Conservation (phyloP, 75 land plant species). For the Cryptomeria japonica region DNA sequence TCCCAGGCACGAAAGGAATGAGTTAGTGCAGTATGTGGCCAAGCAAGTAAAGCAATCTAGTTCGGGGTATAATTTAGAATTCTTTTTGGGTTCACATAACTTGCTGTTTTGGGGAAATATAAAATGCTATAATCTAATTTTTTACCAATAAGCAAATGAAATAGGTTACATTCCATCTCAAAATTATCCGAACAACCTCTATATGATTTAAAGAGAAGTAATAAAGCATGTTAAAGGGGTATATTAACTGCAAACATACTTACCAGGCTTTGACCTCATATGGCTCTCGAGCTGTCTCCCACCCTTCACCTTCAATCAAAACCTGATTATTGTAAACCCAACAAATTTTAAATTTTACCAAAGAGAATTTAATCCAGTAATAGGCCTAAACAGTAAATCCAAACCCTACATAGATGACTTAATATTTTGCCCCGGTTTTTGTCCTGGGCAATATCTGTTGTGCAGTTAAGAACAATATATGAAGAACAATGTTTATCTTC, state of each 20-base stretch:
- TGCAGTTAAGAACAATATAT: neutral
- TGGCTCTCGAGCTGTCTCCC: conserved; percentile 94
- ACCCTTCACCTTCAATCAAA: conserved; percentile 80
- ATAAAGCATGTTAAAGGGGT: neutral
- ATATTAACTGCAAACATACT: neutral
- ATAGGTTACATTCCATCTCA: neutral
- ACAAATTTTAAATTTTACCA: neutral
- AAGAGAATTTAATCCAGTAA: neutral
- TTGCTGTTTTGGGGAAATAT: neutral
- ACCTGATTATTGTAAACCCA: conserved; percentile 36
- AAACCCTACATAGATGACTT: neutral
- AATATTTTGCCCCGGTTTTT: neutral
- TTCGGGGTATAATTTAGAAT: too few relatives aligned
- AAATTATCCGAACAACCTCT: neutral
- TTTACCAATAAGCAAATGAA: neutral
- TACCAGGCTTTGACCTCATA: conserved; percentile 94
- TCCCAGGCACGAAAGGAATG: too few relatives aligned
- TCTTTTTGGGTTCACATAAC: too few relatives aligned
- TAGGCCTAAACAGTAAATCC: neutral
- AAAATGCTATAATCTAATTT: neutral
- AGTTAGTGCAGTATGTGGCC: too few relatives aligned
- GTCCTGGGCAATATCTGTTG: neutral
- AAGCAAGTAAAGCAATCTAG: too few relatives aligned
- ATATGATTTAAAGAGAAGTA: neutral
- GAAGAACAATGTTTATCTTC: neutral